Evolutionary conservation across 208 protist genomes (phyloP), one percentile per base, ranked within the genome.

Genomic region (Trypanosomatidae sp.): DNA sequence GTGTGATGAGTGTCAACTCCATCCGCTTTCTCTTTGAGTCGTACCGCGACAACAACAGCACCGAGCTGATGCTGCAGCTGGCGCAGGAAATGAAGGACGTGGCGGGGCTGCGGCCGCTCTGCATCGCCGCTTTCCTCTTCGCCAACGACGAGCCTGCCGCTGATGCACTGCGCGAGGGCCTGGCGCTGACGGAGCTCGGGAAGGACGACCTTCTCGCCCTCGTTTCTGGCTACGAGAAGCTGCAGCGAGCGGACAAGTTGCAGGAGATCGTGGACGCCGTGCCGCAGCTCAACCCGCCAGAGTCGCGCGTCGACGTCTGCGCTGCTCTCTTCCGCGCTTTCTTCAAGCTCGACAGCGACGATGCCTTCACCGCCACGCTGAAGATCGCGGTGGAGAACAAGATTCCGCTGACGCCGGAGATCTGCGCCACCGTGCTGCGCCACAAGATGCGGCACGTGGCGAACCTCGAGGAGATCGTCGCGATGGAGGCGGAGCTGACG

Each of bases 61-160:
- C 71, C 15, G 90, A 97, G 0, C 73, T 95, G 46, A 97, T 97
- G 89, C 55, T 91, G 8, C 91, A 97, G 64, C 81, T 97, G 10
- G 92, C 91, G 2, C 85, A 87, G 72, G 90, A 97, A 62, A 93
- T 97, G 88, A 85, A 90, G 69, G 69, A 73, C 6, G 92, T 94
- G 62, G 49, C 84, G 10, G 86, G 82, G 6, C 79, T 97, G 2
- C 87, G 92, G 53, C 82, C 92, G 6, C 71, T 97, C 3, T 95
- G 92, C 76, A 84, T 94, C 41, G 92, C 92, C 3, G 92, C 92
- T 0, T 95, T 92, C 56, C 81, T 97, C n/a, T 97, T 95, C 66
- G 86, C 89, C 10, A 84, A 87, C 19, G 72, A 85, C 52, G 84
- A 87, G 62, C 77, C 76, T 4, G 84, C 89, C 49, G 91, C 92